Base-by-base conservation (phyloP, 2,329 filamentous ascomycete species). In the Tetracladium maxilliforme region DNA sequence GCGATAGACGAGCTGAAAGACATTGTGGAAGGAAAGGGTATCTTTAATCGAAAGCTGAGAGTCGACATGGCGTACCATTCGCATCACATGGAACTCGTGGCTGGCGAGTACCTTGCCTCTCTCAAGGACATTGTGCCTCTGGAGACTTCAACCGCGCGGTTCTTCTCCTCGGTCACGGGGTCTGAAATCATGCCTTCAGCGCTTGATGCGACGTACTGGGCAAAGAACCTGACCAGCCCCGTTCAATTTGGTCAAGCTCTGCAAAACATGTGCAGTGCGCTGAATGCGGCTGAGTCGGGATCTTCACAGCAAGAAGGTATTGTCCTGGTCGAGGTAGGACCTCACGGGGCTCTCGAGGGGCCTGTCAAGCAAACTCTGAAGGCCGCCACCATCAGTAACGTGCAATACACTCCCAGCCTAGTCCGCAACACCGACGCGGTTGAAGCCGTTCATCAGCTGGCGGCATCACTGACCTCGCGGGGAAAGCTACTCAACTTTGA, bases 391-490 rank as follows among this genome's bases (percentile, higher is more conserved):
- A 48, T 58, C 6, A 53, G 54, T 20, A 56, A 56, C 30, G 43
- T 58, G 10, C 28, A 31, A 10, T 44, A 43, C 18, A 17, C 24
- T 4, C 32, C 15, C 46, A 49, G 49, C 1, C 56, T 79, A 3
- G 38, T 63, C 4, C 58, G 67, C 16, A 60, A 63, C 13, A 57
- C 63, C 26, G 49, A 63, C 24, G 56, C 58, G 2, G 57, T 60
- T 2, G 49, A 55, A 10, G 49, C 51, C 0, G 50, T 54, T 2
- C 39, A 59, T 17, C 54, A 61, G 14, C 40, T 58, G 3, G 58
- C 58, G 2, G 54, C 47, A 2, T 47, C 40, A 1, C 40, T 68
- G 4, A 61, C 61, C 33, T 43, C 44, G n/a, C 56, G 54, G 27
- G 63, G 61, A 2, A 42, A 47, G 5, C 25, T 39, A 4, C 34